phyloP scores from a whole-genome alignment of 495 filamentous ascomycete genomes.

The Halenospora varia region DNA sequence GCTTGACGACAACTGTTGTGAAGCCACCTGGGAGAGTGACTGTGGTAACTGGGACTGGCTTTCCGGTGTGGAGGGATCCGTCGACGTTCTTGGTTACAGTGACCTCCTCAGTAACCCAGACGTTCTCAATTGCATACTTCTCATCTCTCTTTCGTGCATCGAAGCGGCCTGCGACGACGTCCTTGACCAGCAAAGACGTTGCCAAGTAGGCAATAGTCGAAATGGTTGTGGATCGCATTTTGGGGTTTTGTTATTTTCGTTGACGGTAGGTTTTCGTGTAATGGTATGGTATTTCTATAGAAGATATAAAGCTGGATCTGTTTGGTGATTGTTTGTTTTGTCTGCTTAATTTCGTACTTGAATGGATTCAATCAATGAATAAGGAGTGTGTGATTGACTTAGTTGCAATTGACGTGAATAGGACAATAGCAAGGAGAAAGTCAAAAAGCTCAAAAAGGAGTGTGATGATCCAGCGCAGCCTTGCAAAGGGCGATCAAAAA shows the following conservation, averaged over 20 bases:
- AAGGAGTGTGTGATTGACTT: not conserved
- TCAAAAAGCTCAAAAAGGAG: conserved; percentile 7
- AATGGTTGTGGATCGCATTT: conserved; percentile 17
- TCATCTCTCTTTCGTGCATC: conserved; percentile 14
- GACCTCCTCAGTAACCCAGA: conserved; percentile 13
- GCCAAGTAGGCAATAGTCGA: conserved; percentile 15
- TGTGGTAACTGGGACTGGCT: conserved; percentile 8
- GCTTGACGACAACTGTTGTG: conserved; percentile 5
- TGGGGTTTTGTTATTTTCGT: not conserved
- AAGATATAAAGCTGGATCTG: not conserved
- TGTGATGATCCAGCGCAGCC: conserved; percentile 1
- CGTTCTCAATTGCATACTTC: not conserved
- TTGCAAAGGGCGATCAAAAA: not conserved
- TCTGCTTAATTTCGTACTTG: no score
- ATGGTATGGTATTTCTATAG: no score
- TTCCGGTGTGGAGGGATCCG: conserved; percentile 14
- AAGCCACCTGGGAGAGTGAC: no score
- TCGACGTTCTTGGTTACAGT: conserved; percentile 11
- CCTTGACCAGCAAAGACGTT: conserved; percentile 26
- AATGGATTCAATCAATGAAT: conserved; percentile 2
- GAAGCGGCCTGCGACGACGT: conserved; percentile 15
- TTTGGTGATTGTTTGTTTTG: not conserved
- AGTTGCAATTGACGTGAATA: not conserved
- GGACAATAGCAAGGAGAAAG: not conserved
- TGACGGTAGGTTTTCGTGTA: not conserved